A percentile compares a stretch with the other conserved stretches of the same genome.
Conservation (phyloP, 306 rosid genomes). For the Abrus pulchellus region DNA sequence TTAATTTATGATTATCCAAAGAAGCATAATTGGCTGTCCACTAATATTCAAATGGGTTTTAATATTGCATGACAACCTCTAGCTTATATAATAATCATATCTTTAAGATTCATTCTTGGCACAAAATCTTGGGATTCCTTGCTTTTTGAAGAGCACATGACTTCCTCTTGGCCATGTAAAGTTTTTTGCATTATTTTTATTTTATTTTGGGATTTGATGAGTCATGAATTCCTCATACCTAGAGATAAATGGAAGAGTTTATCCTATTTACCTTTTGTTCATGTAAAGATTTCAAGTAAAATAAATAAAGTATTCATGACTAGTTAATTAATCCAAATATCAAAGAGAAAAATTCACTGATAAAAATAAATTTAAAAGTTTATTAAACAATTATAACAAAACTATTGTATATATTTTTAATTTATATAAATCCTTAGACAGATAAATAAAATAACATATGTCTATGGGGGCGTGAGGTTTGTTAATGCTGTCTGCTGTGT, state of each 20-base stretch:
- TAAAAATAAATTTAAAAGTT: no score
- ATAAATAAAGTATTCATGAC: no score
- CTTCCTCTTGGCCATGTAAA: slow-evolving; percentile 22
- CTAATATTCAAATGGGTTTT: slow-evolving; percentile 40
- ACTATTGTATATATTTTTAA: no score
- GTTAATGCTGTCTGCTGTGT: background rate
- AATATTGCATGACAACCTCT: slow-evolving; percentile 38
- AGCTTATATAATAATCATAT: slow-evolving; percentile 38
- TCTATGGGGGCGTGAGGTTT: background rate
- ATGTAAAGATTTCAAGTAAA: no score
- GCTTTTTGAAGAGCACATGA: slow-evolving; percentile 49
- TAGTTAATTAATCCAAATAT: no score
- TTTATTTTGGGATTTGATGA: background rate
- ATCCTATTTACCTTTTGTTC: no score
- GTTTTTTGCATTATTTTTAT: background rate
- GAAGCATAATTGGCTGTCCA: slow-evolving; percentile 51
- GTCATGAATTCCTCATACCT: background rate
- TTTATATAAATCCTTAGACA: no score
- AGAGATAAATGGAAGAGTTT: no score
- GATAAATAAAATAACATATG: background rate
- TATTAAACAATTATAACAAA: no score
- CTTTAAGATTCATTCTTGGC: slow-evolving; percentile 35
- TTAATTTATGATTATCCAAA: slow-evolving; percentile 47
- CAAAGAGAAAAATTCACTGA: no score
- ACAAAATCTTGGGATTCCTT: slow-evolving; percentile 46